Evolutionary conservation across 768 basidiomycete species (phyloP).

Genomic region (Candolleomyces eurysporus): DNA sequence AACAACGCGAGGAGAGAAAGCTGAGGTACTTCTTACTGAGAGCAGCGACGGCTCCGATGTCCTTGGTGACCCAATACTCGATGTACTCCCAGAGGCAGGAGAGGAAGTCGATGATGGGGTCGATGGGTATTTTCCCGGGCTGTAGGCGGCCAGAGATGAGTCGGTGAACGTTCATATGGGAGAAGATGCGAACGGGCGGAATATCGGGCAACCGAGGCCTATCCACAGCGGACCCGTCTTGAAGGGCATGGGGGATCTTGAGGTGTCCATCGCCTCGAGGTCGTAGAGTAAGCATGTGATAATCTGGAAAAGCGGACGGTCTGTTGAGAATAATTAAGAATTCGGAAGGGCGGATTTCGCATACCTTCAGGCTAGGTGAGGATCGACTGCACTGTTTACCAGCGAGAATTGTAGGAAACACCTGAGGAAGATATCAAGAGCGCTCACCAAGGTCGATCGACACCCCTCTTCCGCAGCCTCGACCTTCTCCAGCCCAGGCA

Average conservation of each 20-base stretch:
- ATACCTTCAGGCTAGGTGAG: conserved; percentile 76
- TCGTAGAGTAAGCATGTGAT: no score
- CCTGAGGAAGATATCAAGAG: conserved; percentile 37
- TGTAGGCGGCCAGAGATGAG: conserved; percentile 20
- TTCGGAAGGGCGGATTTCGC: conserved; percentile 9
- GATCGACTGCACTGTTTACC: conserved; percentile 81
- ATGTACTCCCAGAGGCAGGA: conserved; percentile 85
- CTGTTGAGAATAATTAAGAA: no score
- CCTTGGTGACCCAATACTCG: conserved; percentile 80
- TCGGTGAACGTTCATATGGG: background rate
- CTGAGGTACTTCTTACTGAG: conserved; percentile 53
- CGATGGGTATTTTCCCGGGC: conserved; percentile 72
- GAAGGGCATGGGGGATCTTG: conserved; percentile 75
- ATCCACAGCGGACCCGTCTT: conserved; percentile 70
- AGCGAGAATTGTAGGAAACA: conserved; percentile 84
- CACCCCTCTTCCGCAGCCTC: conserved; percentile 49
- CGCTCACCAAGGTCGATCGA: conserved; percentile 81
- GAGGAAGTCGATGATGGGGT: conserved; percentile 83
- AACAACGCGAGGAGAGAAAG: background rate
- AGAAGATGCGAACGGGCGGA: conserved; percentile 31
- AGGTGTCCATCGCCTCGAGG: no score
- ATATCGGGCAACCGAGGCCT: conserved; percentile 76
- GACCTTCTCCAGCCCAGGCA: no score
- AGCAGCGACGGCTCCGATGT: conserved; percentile 84
- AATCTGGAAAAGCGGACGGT: no score